Base-by-base conservation (phyloP, 768 basidiomycete species). In the Mycena albidolilacea region DNA sequence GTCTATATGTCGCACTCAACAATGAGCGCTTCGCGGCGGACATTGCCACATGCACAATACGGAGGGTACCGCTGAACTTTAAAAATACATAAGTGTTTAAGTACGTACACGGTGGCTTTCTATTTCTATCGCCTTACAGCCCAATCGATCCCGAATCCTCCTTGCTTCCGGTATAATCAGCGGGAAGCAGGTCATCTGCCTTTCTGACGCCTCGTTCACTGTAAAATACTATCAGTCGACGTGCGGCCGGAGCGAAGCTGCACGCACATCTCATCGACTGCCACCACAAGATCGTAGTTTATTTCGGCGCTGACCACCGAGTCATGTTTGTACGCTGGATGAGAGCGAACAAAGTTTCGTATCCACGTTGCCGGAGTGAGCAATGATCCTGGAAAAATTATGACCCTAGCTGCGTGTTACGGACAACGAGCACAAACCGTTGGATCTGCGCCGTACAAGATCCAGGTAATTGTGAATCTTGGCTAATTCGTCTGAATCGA, bases 321-420 rank as follows among this genome's bases (percentile, higher is more conserved):
- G 83, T 99, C 96, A 62, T 90, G 88, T 81, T 93, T 92, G 85
- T 99, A 99, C n/a, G 85, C 88, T 9, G 97, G 95, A 81, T 99
- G 98, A 1, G 91, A 88, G 35, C 91, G 90, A 54, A 99, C 94
- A 82, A 98, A 99, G 59, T 93, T 88, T 44, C 98, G 90, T 69
- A 98, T 97, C 96, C 96, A 99, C 5, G 91, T 90, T 12, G 98
- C 98, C 8, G 95, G 90, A 0, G 98, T 98, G 80, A 90, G 81
- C 35, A 98, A 85, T 7, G 92, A 87, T 23, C 96, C 96, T 96
- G 69, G 35, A 62, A 64, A 63, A 64, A 19, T 15, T 41, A 8
- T 43, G 38, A 60, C 58, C 37, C 23, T 64, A 12, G 73, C 64
- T 62, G 54, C 3, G 21, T 57, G 69, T 15, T 37, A 44, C 11